Conservation (phyloP, 2,329 filamentous ascomycete species). For the Paecilomyces sp. region DNA sequence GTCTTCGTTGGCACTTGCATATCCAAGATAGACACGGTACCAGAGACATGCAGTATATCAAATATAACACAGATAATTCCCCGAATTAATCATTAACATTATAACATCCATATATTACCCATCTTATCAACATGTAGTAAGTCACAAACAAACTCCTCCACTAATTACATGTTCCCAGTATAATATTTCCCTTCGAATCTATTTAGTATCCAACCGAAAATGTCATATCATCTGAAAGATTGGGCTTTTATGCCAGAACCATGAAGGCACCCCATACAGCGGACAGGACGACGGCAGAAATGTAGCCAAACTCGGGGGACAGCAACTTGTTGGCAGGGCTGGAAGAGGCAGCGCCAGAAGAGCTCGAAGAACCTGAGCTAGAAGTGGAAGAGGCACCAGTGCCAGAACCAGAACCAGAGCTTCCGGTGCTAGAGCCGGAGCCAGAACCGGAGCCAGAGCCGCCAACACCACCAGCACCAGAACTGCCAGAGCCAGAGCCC, state of each 20-base stretch:
- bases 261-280: constrained; percentile 10
- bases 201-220: not conserved
- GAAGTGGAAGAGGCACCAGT: not conserved
- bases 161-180: no score
- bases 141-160: no score
- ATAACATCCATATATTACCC: no score
- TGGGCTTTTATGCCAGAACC: constrained; percentile 16
- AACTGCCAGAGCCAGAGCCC: not conserved
- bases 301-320: constrained; percentile 13
- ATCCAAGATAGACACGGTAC: no score
- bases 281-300: constrained; percentile 12
- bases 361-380: not conserved
- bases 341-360: constrained; percentile 10
- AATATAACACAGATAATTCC: no score
- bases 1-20: no score
- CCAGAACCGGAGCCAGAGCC: not conserved
- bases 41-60: no score
- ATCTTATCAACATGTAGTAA: no score
- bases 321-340: constrained; percentile 20
- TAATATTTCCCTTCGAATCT: not conserved
- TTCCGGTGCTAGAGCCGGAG: constrained; percentile 4
- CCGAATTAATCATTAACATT: no score
- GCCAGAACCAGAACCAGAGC: not conserved
- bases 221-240: not conserved
- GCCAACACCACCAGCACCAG: not conserved